phyloP scores from a whole-genome alignment of 768 basidiomycete genomes.

The Suillus discolor region DNA sequence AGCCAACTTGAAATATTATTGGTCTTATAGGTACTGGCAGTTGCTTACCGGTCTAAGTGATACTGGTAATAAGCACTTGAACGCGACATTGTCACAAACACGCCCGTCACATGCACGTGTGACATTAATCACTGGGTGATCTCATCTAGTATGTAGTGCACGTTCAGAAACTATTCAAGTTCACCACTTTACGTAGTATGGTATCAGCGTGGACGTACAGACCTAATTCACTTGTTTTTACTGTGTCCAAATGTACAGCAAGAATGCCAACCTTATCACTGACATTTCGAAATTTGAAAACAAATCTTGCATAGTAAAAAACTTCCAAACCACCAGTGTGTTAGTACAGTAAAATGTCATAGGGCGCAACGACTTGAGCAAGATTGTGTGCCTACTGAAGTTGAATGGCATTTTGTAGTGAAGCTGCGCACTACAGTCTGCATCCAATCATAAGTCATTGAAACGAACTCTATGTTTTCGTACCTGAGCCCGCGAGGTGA shows the following conservation, averaged over 20 bases:
- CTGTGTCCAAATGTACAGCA: too few species aligned
- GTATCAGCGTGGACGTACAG: neutral
- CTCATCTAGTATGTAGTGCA: neutral
- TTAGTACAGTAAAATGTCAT: neutral
- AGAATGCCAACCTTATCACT: too few species aligned
- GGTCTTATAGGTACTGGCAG: neutral
- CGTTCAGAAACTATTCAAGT: neutral
- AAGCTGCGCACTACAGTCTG: neutral
- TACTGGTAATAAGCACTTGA: neutral
- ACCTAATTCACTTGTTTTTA: neutral
- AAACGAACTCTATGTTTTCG: too few species aligned
- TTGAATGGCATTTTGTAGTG: neutral
- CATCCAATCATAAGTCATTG: neutral
- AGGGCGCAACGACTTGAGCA: neutral
- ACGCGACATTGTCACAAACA: constrained; percentile 4
- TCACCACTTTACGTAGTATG: neutral
- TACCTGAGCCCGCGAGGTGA: neutral
- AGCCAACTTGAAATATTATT: neutral
- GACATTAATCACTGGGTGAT: neutral
- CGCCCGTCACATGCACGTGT: constrained; percentile 1
- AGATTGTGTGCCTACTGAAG: neutral
- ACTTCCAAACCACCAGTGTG: too few species aligned
- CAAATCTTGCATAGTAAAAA: too few species aligned
- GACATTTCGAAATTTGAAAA: too few species aligned
- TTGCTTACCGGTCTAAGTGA: neutral